Percentiles rank a stretch among this genome's conserved stretches.
Evolutionary conservation across 2,329 filamentous ascomycete genomes (phyloP).

Genomic region (Myriosclerotinia scirpicola): DNA sequence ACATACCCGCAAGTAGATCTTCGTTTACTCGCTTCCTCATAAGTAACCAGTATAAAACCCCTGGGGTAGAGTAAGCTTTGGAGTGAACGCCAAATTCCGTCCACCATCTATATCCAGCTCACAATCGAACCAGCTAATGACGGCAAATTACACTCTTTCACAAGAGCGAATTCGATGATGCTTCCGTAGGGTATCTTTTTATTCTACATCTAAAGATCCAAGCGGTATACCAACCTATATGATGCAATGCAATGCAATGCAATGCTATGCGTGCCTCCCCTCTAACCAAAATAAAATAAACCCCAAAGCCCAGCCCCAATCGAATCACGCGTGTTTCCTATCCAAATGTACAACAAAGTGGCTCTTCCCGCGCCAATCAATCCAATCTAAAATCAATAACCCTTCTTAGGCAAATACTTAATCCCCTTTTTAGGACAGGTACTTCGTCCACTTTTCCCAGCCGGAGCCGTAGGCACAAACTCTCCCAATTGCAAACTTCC

Average conservation of each 20-base stretch:
- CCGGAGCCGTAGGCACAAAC: slow-evolving; percentile 28
- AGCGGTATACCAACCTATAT: background rate
- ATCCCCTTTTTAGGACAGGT: slow-evolving; percentile 28
- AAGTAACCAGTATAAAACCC: background rate
- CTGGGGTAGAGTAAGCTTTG: background rate
- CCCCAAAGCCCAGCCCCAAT: background rate
- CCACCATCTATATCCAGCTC: background rate
- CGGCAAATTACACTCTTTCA: background rate
- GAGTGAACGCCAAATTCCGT: background rate
- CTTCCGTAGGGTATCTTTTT: background rate
- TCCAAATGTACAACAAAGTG: background rate
- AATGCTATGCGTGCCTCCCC: background rate
- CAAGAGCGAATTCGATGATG: background rate
- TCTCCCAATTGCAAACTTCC: slow-evolving; percentile 29
- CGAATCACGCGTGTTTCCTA: background rate
- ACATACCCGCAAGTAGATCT: background rate
- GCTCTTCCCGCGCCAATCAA: background rate
- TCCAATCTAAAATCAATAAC: background rate
- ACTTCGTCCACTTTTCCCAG: slow-evolving; percentile 26
- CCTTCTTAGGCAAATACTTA: slow-evolving; percentile 28
- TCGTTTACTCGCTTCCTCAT: background rate
- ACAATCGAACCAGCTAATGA: background rate
- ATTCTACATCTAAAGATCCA: background rate
- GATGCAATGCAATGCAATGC: too few species aligned
- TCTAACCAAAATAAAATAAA: background rate